Base-by-base conservation (phyloP, 352 stramenopile species). In the Hyaloperonospora arabidopsidis region DNA sequence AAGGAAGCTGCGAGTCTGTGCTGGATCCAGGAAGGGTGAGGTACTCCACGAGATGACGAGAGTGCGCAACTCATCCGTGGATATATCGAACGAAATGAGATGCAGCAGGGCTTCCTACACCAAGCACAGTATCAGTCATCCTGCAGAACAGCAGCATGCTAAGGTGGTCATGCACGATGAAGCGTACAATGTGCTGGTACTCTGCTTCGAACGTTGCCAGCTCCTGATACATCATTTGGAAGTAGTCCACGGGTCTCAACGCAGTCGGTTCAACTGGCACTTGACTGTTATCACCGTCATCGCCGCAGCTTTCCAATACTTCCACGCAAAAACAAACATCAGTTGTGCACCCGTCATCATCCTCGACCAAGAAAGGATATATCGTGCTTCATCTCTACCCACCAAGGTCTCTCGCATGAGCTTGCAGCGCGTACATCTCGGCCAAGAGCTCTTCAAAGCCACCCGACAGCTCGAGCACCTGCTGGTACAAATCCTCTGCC, bases 21-120 rank as follows among this genome's bases (percentile, higher is more conserved):
- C 63, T 14, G 73, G 69, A 35, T 89, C 68, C 13, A 89, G 64
- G 48, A 92, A 92, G 1, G 82, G 79, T 19, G 81, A 89, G 32
- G 82, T 89, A 45, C 73, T 89, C 74, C 81, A 89, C 10, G 79
- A 89, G 38, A 89, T 87, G 12, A 85, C 68, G 36, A 88, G 81
- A n/a, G 82, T 87, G 14, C 75, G 79, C 45, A 89, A 60, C 59
- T 85, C 61, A 51, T 86, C 76, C 15, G 68, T 86, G 17, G 82
- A 76, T 18, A 74, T 85, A 13, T 81, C 65, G 56, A 92, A 92
- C 18, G 77, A 71, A 35, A 92, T 72, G 38, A 80, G 74, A 17
- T 62, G 63, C 56, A 92, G 46, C 38, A 89, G 59, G 13, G 63
- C 64, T 66, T 89, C 79, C 81, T 91, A 25, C 40, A 52, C 23